phyloP scores from a whole-genome alignment of 352 stramenopile genomes.

The Thalassiosira hispida region DNA sequence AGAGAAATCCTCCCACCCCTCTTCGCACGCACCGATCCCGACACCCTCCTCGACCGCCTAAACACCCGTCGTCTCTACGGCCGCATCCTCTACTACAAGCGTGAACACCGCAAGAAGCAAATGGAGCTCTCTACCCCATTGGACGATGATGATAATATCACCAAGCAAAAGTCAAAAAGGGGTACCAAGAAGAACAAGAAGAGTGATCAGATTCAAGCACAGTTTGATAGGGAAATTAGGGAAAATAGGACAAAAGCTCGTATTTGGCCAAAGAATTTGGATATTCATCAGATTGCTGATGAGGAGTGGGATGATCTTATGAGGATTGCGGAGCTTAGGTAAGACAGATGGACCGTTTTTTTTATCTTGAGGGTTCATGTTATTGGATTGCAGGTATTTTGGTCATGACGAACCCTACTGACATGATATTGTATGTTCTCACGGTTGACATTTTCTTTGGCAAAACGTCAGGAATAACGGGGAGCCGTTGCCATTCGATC shows the following conservation, averaged over 20 bases:
- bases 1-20: slow-evolving; percentile 36
- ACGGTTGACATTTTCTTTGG: background rate
- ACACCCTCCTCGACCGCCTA: slow-evolving; percentile 48
- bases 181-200: too few species aligned
- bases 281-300: slow-evolving; percentile 41
- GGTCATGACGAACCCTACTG: background rate
- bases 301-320: slow-evolving; percentile 52
- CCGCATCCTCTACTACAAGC: slow-evolving; percentile 38
- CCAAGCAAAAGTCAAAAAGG: too few species aligned
- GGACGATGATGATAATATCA: slow-evolving; percentile 22
- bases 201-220: too few species aligned
- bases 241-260: slow-evolving; percentile 23
- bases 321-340: slow-evolving; percentile 22
- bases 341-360: background rate
- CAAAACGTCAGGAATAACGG: slow-evolving; percentile 4
- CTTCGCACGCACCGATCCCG: slow-evolving; percentile 31
- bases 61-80: slow-evolving; percentile 50
- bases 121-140: background rate
- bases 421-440: background rate
- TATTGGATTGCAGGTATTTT: background rate
- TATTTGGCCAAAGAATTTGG: slow-evolving; percentile 49
- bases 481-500: slow-evolving; percentile 19
- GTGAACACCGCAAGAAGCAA: slow-evolving; percentile 13
- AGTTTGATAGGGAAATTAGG: too few species aligned
- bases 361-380: background rate